These are phyloP conservation scores for Linderniella brevidens DNA, from an alignment of 257 asterid species.

Conservation along the genomic window DNA sequence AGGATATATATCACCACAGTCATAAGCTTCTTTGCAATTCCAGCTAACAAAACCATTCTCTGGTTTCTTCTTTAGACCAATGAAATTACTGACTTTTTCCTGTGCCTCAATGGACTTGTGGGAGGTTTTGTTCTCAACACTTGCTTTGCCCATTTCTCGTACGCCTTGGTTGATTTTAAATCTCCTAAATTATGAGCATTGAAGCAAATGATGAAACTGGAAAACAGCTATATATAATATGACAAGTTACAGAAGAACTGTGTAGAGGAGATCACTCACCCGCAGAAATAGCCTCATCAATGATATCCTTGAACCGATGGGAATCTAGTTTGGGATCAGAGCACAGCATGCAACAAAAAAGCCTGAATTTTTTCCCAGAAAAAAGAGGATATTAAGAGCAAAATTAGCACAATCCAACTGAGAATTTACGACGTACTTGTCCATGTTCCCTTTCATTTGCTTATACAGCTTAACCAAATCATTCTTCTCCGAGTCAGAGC, in stretches of 20 bases:
- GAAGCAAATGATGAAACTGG: neutral
- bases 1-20: no score
- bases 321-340: conserved; percentile 75
- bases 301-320: conserved; percentile 81
- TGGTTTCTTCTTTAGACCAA: neutral
- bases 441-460: conserved; percentile 77
- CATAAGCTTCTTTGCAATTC: no score
- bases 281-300: conserved; percentile 63
- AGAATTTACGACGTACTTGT: conserved; percentile 22
- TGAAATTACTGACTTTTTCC: conserved; percentile 42
- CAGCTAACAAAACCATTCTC: no score
- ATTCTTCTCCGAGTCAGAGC: conserved; percentile 65
- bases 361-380: conserved; percentile 30
- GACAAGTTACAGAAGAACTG: neutral
- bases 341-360: conserved; percentile 91
- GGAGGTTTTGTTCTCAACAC: conserved; percentile 81
- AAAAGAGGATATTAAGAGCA: neutral
- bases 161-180: conserved; percentile 51
- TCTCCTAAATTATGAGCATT: conserved; percentile 29
- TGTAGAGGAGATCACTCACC: conserved; percentile 19
- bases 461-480: conserved; percentile 67
- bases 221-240: neutral
- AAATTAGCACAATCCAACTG: neutral
- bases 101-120: conserved; percentile 51
- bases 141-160: conserved; percentile 71